Conservation (phyloP, 495 filamentous ascomycete genomes). For the Talaromyces nanjingensis region DNA sequence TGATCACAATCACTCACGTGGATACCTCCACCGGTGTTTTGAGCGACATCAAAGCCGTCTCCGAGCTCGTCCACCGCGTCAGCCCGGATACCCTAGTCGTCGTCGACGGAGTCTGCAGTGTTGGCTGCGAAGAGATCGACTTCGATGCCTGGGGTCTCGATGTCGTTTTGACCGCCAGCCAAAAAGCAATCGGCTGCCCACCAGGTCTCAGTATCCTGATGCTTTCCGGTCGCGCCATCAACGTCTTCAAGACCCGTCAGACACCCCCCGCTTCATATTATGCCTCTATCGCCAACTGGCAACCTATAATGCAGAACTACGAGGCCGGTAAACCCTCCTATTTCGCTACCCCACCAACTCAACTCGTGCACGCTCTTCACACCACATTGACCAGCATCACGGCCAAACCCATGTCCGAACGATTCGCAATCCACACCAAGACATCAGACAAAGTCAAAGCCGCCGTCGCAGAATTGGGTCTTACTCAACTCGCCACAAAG, state of each 20-base stretch:
- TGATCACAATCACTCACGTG: slow-evolving; percentile 90
- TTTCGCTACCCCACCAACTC: slow-evolving; percentile 93
- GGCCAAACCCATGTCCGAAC: slow-evolving; percentile 63
- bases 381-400: slow-evolving; percentile 88
- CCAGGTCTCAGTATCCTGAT: slow-evolving; percentile 90
- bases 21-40: slow-evolving; percentile 96
- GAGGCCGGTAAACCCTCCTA: slow-evolving; percentile 95
- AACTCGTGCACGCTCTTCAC: slow-evolving; percentile 90
- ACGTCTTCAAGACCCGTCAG: slow-evolving; percentile 70
- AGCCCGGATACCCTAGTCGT: slow-evolving; percentile 85
- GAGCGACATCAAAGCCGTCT: slow-evolving; percentile 76
- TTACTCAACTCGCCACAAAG: slow-evolving; percentile 77
- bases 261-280: slow-evolving; percentile 81
- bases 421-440: slow-evolving; percentile 71
- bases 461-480: slow-evolving; percentile 66
- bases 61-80: slow-evolving; percentile 73
- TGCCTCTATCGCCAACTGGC: slow-evolving; percentile 93
- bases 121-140: slow-evolving; percentile 88
- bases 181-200: slow-evolving; percentile 94
- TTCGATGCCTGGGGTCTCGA: slow-evolving; percentile 95
- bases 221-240: slow-evolving; percentile 83
- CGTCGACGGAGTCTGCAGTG: slow-evolving; percentile 95
- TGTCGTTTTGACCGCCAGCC: slow-evolving; percentile 85
- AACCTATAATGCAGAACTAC: slow-evolving; percentile 98
- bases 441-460: slow-evolving; percentile 79